phyloP scores from a whole-genome alignment of 208 protist genomes.

The Crithidia mellificae region DNA sequence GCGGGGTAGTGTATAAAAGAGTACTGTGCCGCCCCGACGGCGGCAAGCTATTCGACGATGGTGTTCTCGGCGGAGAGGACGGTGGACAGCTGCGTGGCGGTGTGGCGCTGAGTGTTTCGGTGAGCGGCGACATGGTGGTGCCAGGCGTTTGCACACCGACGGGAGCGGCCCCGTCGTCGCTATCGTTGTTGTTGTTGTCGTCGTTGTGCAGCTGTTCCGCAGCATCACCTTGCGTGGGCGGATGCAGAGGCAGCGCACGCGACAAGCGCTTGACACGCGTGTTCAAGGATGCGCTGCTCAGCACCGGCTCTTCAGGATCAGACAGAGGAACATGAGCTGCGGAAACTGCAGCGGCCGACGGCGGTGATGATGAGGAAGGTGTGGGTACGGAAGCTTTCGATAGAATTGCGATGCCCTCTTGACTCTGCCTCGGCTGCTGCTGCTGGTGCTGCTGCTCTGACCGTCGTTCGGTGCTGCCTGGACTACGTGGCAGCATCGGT shows the following conservation, averaged over 20 bases:
- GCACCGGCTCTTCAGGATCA: background rate
- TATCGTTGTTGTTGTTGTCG: too few relatives aligned
- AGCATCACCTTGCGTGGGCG: background rate
- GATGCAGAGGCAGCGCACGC: background rate
- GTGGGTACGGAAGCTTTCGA: too few relatives aligned
- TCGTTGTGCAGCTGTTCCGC: too few relatives aligned
- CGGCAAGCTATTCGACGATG: background rate
- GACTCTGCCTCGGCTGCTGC: background rate
- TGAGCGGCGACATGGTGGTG: slow-evolving; percentile 12
- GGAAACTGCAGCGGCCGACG: too few relatives aligned
- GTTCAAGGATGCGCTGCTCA: slow-evolving; percentile 1
- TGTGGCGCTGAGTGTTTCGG: slow-evolving; percentile 6
- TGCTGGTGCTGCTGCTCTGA: background rate
- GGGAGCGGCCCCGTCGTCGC: background rate
- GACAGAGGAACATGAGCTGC: too few relatives aligned
- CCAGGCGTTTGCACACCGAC: slow-evolving; percentile 3
- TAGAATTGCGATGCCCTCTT: too few relatives aligned
- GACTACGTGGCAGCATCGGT: background rate
- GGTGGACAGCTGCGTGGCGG: background rate
- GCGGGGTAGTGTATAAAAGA: background rate
- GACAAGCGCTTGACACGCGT: background rate
- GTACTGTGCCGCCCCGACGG: background rate
- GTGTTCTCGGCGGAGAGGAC: background rate
- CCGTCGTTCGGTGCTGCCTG: background rate
- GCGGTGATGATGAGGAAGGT: background rate